Evolutionary conservation across 1,284 basidiomycete genomes (phyloP).

Genomic region (Psilocybe mexicana): DNA sequence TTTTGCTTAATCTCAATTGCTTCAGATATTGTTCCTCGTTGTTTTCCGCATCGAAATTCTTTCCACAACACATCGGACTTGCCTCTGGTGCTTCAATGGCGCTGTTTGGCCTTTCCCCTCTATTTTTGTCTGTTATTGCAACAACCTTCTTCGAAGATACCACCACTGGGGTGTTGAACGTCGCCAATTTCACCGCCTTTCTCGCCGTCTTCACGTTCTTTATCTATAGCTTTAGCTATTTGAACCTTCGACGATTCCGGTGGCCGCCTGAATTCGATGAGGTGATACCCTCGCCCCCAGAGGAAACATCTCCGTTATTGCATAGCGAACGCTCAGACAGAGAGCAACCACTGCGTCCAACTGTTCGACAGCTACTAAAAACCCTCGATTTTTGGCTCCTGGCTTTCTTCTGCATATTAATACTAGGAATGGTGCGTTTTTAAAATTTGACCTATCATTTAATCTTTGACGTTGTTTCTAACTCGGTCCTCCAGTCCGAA

Average conservation of each 20-base stretch:
- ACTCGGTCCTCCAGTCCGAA: conserved; percentile 53
- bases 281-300: conserved; percentile 8
- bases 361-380: conserved; percentile 46
- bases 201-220: conserved; percentile 53
- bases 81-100: conserved; percentile 69
- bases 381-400: conserved; percentile 64
- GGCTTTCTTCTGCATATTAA: conserved; percentile 43
- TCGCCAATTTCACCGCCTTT: conserved; percentile 57
- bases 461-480: neutral
- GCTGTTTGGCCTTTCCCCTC: conserved; percentile 74
- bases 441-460: conserved; percentile 10
- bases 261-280: neutral
- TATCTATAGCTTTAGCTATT: conserved; percentile 55
- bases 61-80: conserved; percentile 62
- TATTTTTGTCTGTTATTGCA: conserved; percentile 68
- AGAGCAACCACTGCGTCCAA: conserved; percentile 21
- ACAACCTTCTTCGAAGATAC: conserved; percentile 56
- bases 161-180: conserved; percentile 47
- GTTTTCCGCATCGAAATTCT: conserved; percentile 72
- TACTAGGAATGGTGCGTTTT: conserved; percentile 56
- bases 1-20: neutral
- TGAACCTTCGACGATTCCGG: conserved; percentile 35
- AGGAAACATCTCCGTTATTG: conserved; percentile 49
- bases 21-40: conserved; percentile 72
- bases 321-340: conserved; percentile 20